Percentiles rank a stretch among this genome's conserved stretches.
These are phyloP conservation scores for Vitis rotundifolia DNA, from an alignment of 164 flowering plant species.

Conservation along the genomic window DNA sequence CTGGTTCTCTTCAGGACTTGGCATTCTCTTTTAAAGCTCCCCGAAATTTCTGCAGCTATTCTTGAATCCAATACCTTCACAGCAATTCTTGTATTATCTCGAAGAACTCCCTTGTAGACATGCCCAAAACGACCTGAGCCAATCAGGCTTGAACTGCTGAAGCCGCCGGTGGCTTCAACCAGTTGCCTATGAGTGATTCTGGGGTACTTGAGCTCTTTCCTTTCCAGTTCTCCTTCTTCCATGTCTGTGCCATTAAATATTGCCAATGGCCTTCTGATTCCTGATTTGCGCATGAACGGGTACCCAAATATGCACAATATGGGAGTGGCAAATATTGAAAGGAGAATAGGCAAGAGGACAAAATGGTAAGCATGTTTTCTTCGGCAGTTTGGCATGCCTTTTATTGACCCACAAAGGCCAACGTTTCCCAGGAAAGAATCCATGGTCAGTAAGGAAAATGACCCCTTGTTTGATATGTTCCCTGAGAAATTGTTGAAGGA, in stretches of 20 bases:
- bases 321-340: slow-evolving; percentile 36
- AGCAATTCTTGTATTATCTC: slow-evolving; percentile 64
- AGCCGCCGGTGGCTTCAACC: slow-evolving; percentile 76
- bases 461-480: slow-evolving; percentile 50
- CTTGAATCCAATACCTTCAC: slow-evolving; percentile 69
- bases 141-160: slow-evolving; percentile 56
- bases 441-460: slow-evolving; percentile 43
- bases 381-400: slow-evolving; percentile 52
- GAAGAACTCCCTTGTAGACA: slow-evolving; percentile 79
- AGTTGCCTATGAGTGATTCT: slow-evolving; percentile 68
- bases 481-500: slow-evolving; percentile 83
- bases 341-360: slow-evolving; percentile 39
- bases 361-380: slow-evolving; percentile 21
- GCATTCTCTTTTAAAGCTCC: slow-evolving; percentile 85
- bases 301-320: slow-evolving; percentile 45
- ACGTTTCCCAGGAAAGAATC: slow-evolving; percentile 66
- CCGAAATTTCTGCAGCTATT: slow-evolving; percentile 36
- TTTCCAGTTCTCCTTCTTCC: slow-evolving; percentile 34
- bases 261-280: slow-evolving; percentile 20
- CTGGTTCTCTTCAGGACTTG: slow-evolving; percentile 67
- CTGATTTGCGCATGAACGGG: slow-evolving; percentile 34
- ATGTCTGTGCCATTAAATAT: slow-evolving; percentile 22
- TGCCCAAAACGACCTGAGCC: slow-evolving; percentile 86
- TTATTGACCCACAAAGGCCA: slow-evolving; percentile 63
- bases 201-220: slow-evolving; percentile 49